Base-by-base conservation (phyloP, 148 eudicot genomes). In the Persicaria tinctoria region DNA sequence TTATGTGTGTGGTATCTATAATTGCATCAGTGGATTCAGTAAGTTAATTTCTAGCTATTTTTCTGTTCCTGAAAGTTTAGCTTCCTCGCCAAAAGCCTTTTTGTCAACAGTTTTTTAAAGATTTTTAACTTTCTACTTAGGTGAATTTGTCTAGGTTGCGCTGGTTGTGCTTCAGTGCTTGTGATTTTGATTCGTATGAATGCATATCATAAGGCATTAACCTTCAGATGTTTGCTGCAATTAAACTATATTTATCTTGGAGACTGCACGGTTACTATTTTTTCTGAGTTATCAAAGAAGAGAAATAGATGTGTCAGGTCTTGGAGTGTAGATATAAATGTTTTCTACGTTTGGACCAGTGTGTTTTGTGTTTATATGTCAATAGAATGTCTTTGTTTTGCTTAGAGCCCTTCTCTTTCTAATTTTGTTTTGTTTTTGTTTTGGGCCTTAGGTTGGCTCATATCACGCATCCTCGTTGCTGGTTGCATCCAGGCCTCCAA, bases 401-500 rank as follows among this genome's bases (percentile, higher is more conserved):
- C 70, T 41, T 14, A 5, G 70, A 41, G 2, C 47, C 14, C 70
- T 66, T 66, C 17, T 66, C 47, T 20, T 60, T 7, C 47, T 38
- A 38, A 50, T 32, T 72, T 53, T 64, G 4, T 10, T 16, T 46
- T 48, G 2, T 48, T 70, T 1, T 9, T 0, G 32, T 8, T 62
- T 76, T 77, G 48, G 9, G 9, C 48, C 68, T 46, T 74, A 94
- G 98, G 90, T 94, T 73, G 98, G 98, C 27, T 94, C 98, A 41
- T 94, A 94, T 72, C 98, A 94, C 82, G 98, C 98, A 72, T 86
- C 98, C 45, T 90, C 97, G 51, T 80, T 91, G 63, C 72, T 94
- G 86, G 98, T 94, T 68, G 97, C 97, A 51, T 94, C 98, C n/a
- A 89, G 98, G 73, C 97, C 98, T 56, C 98, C 98, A 18, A 91